phyloP scores from a whole-genome alignment of 2,329 filamentous ascomycete genomes.

The Aspergillus pseudoglaucus region DNA sequence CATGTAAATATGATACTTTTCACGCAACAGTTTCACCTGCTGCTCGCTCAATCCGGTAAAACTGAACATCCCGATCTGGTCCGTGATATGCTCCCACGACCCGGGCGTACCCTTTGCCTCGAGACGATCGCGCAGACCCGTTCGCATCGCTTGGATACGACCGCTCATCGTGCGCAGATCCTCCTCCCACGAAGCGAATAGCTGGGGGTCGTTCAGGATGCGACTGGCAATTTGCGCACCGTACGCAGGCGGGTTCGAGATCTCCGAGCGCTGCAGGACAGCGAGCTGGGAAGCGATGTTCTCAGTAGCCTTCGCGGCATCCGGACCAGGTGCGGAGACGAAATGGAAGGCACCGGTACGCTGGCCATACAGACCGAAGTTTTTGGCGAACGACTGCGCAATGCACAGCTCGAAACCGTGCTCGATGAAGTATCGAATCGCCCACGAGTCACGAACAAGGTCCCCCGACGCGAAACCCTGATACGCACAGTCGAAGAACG shows the following conservation, averaged over 20 bases:
- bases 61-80: constrained; percentile 99
- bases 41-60: constrained; percentile 55
- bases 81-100: constrained; percentile 93
- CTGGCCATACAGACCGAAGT: constrained; percentile 85
- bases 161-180: constrained; percentile 92
- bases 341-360: constrained; percentile 95
- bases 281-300: constrained; percentile 82
- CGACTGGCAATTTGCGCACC: constrained; percentile 81
- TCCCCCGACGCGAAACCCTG: constrained; percentile 95
- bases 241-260: constrained; percentile 93
- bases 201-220: constrained; percentile 71
- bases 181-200: constrained; percentile 88
- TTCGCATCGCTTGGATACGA: constrained; percentile 88
- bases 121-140: constrained; percentile 67
- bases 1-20: constrained; percentile 48
- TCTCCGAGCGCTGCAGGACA: constrained; percentile 92
- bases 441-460: constrained; percentile 75
- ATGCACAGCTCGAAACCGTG: constrained; percentile 70
- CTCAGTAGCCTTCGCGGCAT: constrained; percentile 53
- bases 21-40: constrained; percentile 42
- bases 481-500: constrained; percentile 97
- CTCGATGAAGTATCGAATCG: constrained; percentile 90
- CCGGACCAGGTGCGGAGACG: constrained; percentile 65
- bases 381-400: constrained; percentile 58
- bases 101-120: constrained; percentile 82